phyloP scores from a whole-genome alignment of 257 asterid species.

The Fraxinus anomala region DNA sequence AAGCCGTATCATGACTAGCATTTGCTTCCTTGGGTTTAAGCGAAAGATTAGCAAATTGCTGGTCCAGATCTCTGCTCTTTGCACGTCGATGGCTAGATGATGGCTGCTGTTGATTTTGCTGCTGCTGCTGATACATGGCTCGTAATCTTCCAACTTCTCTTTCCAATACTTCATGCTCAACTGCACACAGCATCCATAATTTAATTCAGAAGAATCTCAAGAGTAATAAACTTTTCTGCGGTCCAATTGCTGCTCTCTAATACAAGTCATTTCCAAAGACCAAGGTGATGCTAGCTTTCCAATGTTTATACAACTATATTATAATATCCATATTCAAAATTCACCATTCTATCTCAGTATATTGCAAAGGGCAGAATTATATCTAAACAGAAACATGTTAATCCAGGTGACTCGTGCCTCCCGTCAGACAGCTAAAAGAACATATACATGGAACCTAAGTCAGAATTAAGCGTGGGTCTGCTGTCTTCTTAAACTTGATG shows the following conservation, averaged over 20 bases:
- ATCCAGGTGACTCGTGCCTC: no score
- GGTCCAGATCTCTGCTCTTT: constrained; percentile 79
- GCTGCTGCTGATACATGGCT: constrained; percentile 55
- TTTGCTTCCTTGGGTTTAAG: constrained; percentile 64
- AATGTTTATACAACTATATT: not conserved
- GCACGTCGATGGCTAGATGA: constrained; percentile 60
- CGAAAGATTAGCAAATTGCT: constrained; percentile 71
- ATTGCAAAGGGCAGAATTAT: no score
- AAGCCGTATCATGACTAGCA: constrained; percentile 47
- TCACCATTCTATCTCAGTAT: no score
- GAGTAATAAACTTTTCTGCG: not conserved
- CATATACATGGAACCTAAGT: no score
- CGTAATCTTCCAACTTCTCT: constrained; percentile 78
- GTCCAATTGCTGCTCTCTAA: not conserved
- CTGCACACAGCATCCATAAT: constrained; percentile 46
- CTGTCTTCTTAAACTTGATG: no score
- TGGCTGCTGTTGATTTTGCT: constrained; percentile 44
- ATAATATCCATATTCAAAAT: no score
- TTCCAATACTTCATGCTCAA: constrained; percentile 93
- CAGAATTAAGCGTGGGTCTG: no score
- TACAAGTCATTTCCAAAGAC: not conserved
- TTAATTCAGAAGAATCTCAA: constrained; percentile 20
- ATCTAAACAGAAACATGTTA: no score
- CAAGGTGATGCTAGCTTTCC: not conserved
- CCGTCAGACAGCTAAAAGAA: no score